phyloP scores from a whole-genome alignment of 306 rosid genomes.

The Quercus agrifolia region DNA sequence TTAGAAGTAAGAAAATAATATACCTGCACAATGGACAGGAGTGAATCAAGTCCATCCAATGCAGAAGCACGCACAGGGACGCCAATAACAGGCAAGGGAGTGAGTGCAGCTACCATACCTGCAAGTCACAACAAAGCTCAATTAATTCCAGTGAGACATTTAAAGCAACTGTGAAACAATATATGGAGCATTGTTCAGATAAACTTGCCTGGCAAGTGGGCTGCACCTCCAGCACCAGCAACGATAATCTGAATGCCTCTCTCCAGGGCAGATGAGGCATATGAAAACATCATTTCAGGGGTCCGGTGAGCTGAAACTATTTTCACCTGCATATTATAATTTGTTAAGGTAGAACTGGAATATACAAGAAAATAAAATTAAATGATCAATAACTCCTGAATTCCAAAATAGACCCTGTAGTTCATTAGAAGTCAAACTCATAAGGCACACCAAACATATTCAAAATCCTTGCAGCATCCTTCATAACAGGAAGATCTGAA shows the following conservation, averaged over 20 bases:
- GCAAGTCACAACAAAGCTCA: constrained; percentile 15
- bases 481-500: constrained; percentile 96
- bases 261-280: constrained; percentile 61
- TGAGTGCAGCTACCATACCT: constrained; percentile 96
- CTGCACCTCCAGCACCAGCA: constrained; percentile 86
- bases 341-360: neutral
- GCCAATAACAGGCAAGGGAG: constrained; percentile 77
- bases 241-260: constrained; percentile 78
- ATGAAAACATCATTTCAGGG: constrained; percentile 72
- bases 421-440: constrained; percentile 45
- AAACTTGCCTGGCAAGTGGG: too few relatives aligned
- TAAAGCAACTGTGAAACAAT: too few relatives aligned
- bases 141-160: neutral
- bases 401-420: neutral
- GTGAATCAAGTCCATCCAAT: constrained; percentile 82
- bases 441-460: constrained; percentile 65
- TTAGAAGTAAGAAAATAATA: neutral
- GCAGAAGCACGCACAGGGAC: constrained; percentile 89
- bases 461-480: constrained; percentile 78
- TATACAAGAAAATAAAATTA: neutral
- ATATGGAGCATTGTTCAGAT: too few relatives aligned
- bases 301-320: constrained; percentile 94
- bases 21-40: constrained; percentile 90
- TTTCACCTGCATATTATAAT: constrained; percentile 50
- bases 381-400: neutral